phyloP scores from a whole-genome alignment of 306 rosid genomes.

The Cucurbita maxima region DNA sequence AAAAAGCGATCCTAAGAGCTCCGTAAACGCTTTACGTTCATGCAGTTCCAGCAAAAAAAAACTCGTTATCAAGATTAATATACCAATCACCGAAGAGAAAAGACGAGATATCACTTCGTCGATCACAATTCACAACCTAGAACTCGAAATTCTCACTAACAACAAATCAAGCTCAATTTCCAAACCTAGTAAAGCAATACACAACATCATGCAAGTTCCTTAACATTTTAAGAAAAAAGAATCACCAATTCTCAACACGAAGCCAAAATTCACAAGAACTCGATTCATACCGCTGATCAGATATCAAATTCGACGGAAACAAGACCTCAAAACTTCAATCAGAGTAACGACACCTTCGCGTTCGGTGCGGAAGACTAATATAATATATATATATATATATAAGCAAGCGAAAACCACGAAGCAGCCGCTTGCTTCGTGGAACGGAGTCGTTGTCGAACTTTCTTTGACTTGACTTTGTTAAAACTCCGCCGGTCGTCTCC shows the following conservation, averaged over 20 bases:
- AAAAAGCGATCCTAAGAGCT: neutral
- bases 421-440: neutral
- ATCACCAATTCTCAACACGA: neutral
- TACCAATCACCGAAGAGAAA: neutral
- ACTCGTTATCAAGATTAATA: neutral
- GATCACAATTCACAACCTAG: neutral
- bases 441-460: neutral
- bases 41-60: too few species aligned
- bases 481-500: neutral
- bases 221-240: neutral
- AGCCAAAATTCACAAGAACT: neutral
- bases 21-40: neutral
- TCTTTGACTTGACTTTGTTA: neutral
- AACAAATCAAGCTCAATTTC: neutral
- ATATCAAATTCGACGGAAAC: neutral
- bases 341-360: neutral
- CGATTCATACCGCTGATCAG: neutral
- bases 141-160: neutral
- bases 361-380: neutral
- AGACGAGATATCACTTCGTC: neutral
- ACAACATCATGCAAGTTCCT: neutral
- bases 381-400: neutral
- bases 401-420: neutral
- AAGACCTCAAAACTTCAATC: neutral
- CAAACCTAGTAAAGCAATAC: neutral